A percentile compares a stretch with the other conserved stretches of the same genome.
Conservation (phyloP, 2,329 filamentous ascomycete genomes). For the Amylocarpus encephaloides region DNA sequence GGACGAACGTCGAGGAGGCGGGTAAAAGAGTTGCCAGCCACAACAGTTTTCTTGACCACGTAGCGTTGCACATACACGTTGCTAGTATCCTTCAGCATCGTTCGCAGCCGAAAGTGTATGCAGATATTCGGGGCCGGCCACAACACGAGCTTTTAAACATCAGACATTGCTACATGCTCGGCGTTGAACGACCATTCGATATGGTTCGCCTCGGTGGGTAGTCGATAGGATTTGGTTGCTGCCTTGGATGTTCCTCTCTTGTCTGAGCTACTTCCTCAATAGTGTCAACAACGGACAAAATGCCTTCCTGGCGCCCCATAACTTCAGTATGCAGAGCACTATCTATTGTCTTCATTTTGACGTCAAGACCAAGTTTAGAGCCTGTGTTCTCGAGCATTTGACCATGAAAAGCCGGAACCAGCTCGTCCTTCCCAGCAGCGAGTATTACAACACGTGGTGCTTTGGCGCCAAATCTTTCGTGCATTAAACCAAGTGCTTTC, state of each 20-base stretch:
- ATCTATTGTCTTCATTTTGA: slow-evolving; percentile 39
- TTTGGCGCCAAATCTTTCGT: slow-evolving; percentile 22
- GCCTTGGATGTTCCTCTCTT: not conserved
- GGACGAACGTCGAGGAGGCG: not conserved
- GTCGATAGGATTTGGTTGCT: not conserved
- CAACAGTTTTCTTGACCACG: not conserved
- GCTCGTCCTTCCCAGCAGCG: slow-evolving; percentile 51
- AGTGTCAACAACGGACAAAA: slow-evolving; percentile 39
- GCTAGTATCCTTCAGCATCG: not conserved
- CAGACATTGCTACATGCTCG: not conserved
- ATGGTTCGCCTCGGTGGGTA: not conserved
- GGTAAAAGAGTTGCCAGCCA: slow-evolving; percentile 3
- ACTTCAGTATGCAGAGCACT: slow-evolving; percentile 53
- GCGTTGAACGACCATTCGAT: not conserved
- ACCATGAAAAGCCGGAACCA: slow-evolving; percentile 49
- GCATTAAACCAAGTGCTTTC: slow-evolving; percentile 43
- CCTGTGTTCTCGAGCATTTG: slow-evolving; percentile 42
- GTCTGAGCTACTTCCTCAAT: slow-evolving; percentile 26
- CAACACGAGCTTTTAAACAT: not conserved
- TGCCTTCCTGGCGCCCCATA: slow-evolving; percentile 42
- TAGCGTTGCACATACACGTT: not conserved
- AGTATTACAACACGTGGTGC: slow-evolving; percentile 37
- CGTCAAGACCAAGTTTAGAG: slow-evolving; percentile 40
- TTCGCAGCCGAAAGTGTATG: not conserved
- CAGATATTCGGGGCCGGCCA: not conserved